Conservation (phyloP, 768 basidiomycete genomes). For the Tulasnella sp. region DNA sequence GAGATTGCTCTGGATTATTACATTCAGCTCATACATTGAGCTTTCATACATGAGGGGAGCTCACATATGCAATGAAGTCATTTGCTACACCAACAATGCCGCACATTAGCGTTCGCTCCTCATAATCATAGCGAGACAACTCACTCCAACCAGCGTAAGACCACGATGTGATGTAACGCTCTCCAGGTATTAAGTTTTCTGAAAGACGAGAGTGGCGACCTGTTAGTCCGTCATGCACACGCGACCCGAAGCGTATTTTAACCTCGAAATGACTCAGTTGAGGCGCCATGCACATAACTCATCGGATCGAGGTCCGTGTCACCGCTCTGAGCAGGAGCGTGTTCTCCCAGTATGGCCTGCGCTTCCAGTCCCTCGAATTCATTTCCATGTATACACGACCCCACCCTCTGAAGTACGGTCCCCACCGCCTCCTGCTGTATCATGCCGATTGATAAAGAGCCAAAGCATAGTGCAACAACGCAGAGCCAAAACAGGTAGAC, state of each 20-base stretch:
- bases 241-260: no score
- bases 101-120: not conserved
- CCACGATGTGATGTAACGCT: conserved; percentile 5
- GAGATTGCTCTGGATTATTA: conserved; percentile 34
- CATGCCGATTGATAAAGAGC: no score
- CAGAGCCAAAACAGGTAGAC: no score
- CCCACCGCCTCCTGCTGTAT: no score
- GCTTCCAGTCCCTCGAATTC: no score
- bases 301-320: not conserved
- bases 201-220: not conserved
- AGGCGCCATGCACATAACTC: not conserved
- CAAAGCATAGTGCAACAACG: no score
- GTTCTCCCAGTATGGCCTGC: no score
- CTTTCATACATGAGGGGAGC: not conserved
- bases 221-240: not conserved
- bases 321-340: no score
- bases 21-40: not conserved
- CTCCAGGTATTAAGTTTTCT: conserved; percentile 2
- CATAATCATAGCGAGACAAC: not conserved
- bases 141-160: conserved; percentile 10
- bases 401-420: no score
- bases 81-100: conserved; percentile 2
- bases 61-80: conserved; percentile 3
- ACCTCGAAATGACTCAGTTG: conserved; percentile 1
- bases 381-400: no score